Base-by-base conservation (phyloP, 2,329 filamentous ascomycete genomes). In the Penicillium sclerotigenum region DNA sequence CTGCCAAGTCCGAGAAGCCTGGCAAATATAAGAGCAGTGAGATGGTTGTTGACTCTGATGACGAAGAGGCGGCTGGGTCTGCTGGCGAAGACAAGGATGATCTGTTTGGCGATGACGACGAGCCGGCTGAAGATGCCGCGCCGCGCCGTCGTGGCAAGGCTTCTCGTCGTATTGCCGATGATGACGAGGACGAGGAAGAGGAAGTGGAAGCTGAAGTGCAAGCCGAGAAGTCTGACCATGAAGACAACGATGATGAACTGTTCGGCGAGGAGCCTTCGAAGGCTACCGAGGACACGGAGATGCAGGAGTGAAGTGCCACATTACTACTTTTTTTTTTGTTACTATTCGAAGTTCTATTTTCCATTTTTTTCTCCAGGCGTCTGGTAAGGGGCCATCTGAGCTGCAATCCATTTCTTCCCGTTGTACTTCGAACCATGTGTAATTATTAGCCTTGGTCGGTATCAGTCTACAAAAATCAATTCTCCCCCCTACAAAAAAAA, bases 21-120 rank as follows among this genome's bases (percentile, higher is more conserved):
- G 75, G 73, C 71, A 95, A 96, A 75, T 96, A 84, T 80, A 96
- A 96, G 81, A 92, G 88, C 48, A 86, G 83, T 1, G 91, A 96
- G 74, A 84, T 91, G 59, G 86, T 96, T 28, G 87, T 90, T 42
- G 89, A 93, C 60, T 90, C 87, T 58, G 87, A 89, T 43, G 68
- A 69, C 3, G 68, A 70, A 13, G 78, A 74, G 40, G 72, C 63
- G 18, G 66, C 66, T 8, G 65, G 57, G 46, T 64, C 59, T 9
- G 68, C 64, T 5, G 58, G 47, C 26, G 65, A 64, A 28, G 64
- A 65, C 42, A 52, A 67, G 8, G 68, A 69, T 38, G 67, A 71
- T 33, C 59, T 71, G 41, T 70, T 69, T 59, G 60, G 58, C 8
- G 48, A 43, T 16, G 69, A 69, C 62, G 47, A 70, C 20, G 70